Evolutionary conservation across 140 eudicot genomes (phyloP), one percentile per base, ranked within the genome.

Genomic region (Oenanthe javanica): DNA sequence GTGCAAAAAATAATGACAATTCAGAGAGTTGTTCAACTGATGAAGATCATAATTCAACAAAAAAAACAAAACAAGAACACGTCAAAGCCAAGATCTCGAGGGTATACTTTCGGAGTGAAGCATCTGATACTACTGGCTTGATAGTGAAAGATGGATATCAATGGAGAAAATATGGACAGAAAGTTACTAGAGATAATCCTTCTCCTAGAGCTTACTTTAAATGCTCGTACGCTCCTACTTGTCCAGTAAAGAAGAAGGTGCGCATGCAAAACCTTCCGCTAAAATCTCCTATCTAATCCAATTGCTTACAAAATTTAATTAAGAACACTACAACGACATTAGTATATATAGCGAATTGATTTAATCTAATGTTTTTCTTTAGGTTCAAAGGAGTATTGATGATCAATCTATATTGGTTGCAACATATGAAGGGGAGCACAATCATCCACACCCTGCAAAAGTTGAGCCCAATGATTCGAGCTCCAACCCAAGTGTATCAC

Each of bases 361-460:
- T 67, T 67, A 0, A 12, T 11, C 1, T 31, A 0, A 3, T 63
- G 9, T 72, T 0, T n/a, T 1, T 72, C 66, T 49, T 43, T 79
- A 94, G 98, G 98, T 93, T 67, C 98, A 94, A 84, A 89, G 97
- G 88, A 94, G 97, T 81, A 86, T 92, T 12, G 98, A 92, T 77
- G 98, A 94, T 82, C 98, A 90, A 82, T 87, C 98, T 31, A 81
- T 94, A 16, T 80, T 92, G 82, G 98, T 94, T 16, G 97, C 98
- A 79, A 94, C 97, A 23, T 94, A 94, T 73, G 98, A 92, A 90
- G 97, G 98, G 36, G 97, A 94, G 46, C 98, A 94, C 93, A 94
- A 89, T 79, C 97, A 94, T 77, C 88, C 97, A 80, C 81, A 82
- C 83, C 93, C 87, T 79, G 85, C 97, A 5, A 89, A 85, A 81